phyloP scores from a whole-genome alignment of 352 stramenopile genomes.

The Phytophthora lateralis region DNA sequence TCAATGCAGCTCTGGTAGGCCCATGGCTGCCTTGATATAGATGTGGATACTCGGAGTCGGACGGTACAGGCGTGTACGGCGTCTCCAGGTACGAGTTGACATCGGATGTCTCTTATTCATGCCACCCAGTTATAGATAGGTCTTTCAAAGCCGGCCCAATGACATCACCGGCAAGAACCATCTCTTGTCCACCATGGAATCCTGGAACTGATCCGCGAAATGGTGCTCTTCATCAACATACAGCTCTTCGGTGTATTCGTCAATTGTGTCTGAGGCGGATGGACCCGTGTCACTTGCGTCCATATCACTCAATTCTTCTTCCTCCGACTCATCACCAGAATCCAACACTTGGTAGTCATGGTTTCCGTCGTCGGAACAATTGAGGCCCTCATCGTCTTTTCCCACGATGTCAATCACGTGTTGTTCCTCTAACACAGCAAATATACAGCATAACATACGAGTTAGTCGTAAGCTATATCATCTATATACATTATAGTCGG shows the following conservation, averaged over 20 bases:
- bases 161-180: constrained; percentile 5
- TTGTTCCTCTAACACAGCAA: not conserved
- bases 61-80: not conserved
- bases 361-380: not conserved
- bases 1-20: not conserved
- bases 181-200: constrained; percentile 2
- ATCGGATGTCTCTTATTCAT: not conserved
- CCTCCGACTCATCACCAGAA: not conserved
- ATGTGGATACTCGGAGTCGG: not conserved
- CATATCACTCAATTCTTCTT: constrained; percentile 6
- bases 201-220: constrained; percentile 11
- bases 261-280: not conserved
- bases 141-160: constrained; percentile 1
- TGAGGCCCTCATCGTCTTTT: not conserved
- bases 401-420: not conserved
- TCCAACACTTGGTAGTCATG: no score
- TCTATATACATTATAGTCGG: not conserved
- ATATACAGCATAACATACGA: not conserved
- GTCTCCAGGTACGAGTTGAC: not conserved
- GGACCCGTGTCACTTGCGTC: not conserved
- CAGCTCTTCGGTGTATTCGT: constrained; percentile 4
- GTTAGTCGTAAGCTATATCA: not conserved
- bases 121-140: not conserved
- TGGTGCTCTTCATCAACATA: constrained; percentile 7
- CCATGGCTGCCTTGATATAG: not conserved